These are phyloP conservation scores for Nidularia sp. DNA, from an alignment of 768 basidiomycete genomes.

Conservation along the genomic window DNA sequence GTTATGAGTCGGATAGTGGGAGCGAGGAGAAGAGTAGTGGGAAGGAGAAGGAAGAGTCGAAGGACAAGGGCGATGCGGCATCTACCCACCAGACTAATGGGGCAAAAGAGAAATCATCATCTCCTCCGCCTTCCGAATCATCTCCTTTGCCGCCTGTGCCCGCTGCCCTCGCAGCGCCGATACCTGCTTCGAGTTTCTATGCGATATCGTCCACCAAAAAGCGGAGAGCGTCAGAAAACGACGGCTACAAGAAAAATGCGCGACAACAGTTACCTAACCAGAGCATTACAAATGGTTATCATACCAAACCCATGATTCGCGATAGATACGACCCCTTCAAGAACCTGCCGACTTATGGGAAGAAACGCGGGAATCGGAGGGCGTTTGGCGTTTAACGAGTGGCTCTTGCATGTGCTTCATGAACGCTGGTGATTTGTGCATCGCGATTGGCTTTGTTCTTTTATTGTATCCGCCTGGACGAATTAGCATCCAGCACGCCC, in stretches of 20 bases:
- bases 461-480: too few species aligned
- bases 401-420: too few species aligned
- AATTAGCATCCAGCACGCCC: too few species aligned
- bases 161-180: slow-evolving; percentile 7
- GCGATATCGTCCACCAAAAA: slow-evolving; percentile 16
- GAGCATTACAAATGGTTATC: too few species aligned
- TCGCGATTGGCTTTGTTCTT: too few species aligned
- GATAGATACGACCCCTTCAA: too few species aligned
- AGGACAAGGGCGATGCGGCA: slow-evolving; percentile 15
- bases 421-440: too few species aligned
- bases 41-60: slow-evolving; percentile 4
- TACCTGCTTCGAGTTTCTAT: slow-evolving; percentile 36
- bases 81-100: slow-evolving; percentile 4
- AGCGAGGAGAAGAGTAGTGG: slow-evolving; percentile 2
- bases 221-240: slow-evolving; percentile 15
- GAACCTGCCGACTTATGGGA: too few species aligned
- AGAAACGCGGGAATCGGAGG: too few species aligned
- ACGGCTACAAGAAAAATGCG: not conserved
- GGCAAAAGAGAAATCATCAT: slow-evolving; percentile 5
- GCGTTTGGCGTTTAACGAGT: too few species aligned
- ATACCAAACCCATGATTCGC: too few species aligned
- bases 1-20: slow-evolving; percentile 19
- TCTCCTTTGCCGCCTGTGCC: not conserved
- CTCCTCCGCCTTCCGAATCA: slow-evolving; percentile 12
- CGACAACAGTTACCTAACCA: too few species aligned